These are phyloP conservation scores for Hypoxylon crocopeplum DNA, from an alignment of 495 filamentous ascomycete genomes.

Conservation along the genomic window DNA sequence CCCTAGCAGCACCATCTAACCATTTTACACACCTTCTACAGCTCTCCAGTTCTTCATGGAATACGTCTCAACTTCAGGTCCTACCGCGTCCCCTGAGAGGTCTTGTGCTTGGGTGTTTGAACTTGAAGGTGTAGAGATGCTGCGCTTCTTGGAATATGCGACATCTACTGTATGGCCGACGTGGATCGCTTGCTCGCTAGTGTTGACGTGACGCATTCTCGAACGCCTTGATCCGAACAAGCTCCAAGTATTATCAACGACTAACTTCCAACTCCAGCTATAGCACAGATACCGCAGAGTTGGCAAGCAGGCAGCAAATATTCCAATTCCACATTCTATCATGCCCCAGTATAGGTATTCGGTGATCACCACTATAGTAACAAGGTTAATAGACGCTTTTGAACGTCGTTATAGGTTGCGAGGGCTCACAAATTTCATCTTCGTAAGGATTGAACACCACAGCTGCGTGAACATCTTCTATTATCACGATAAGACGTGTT, in stretches of 20 bases:
- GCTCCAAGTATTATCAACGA: constrained; percentile 2
- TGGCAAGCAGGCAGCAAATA: constrained; percentile 32
- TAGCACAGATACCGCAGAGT: constrained; percentile 24
- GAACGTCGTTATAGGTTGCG: neutral
- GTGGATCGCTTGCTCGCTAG: constrained; percentile 2
- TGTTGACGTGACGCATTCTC: neutral
- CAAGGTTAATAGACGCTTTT: neutral
- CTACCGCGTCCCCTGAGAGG: neutral
- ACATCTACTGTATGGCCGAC: neutral
- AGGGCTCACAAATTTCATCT: constrained; percentile 32
- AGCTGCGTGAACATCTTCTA: neutral
- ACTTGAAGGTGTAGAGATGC: neutral
- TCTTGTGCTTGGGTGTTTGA: neutral
- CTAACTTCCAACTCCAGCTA: neutral
- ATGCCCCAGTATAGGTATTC: constrained; percentile 37
- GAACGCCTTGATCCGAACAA: constrained; percentile 11
- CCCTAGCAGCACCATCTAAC: too few relatives aligned
- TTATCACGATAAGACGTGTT: constrained; percentile 25
- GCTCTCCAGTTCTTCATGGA: neutral
- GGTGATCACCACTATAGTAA: constrained; percentile 26
- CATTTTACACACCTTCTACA: neutral
- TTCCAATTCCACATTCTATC: constrained; percentile 30
- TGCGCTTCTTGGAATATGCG: neutral
- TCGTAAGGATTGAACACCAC: constrained; percentile 22
- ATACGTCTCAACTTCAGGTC: neutral